Evolutionary conservation across 306 rosid genomes (phyloP), one percentile per base, ranked within the genome.

Genomic region (Vicia faba): DNA sequence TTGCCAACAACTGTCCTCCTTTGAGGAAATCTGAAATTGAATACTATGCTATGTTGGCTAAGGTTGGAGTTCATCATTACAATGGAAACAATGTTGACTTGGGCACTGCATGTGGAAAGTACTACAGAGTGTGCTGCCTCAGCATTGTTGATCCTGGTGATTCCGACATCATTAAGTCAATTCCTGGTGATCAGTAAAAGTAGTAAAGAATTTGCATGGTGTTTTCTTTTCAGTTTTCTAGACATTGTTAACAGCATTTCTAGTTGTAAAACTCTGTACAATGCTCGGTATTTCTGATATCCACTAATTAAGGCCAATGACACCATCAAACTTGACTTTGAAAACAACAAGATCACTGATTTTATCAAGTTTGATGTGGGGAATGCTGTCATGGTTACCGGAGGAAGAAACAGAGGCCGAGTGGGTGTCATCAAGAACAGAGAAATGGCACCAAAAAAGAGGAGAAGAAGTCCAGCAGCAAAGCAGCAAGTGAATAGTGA

Each of bases 111-210:
- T 89, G 96, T 9, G 96, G 96, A 0, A 89, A 87, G 58, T 89
- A 84, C 43, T 89, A 23, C 84, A 87, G 96, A 82, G 96, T 89
- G 64, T 89, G 91, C 89, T 89, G 96, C 84, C 96, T 89, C 49
- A 89, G 96, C 77, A 83, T 89, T 44, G 25, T 89, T 23, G 96
- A 89, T 72, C 87, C 93, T 5, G 96, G 96, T 71, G 87, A 83
- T 18, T 83, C 87, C 0, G 87, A 83, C 53, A 81, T 81, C 73
- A 81, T 81, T 0, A 81, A 81, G 82, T 64, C 82, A 43, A 41
- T 77, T 48, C 80, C 85, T 51, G 66, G 79, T 0, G 85, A 81
- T 1, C 85, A 77, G 56, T 80, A 63, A 66, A 64, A 11, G 54
- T 9, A 15, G 23, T 13, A 0, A 10, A 66, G 16, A 56, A 14